These are phyloP conservation scores for Clavispora phyllophila DNA, from an alignment of 805 yeast species.

Conservation along the genomic window DNA sequence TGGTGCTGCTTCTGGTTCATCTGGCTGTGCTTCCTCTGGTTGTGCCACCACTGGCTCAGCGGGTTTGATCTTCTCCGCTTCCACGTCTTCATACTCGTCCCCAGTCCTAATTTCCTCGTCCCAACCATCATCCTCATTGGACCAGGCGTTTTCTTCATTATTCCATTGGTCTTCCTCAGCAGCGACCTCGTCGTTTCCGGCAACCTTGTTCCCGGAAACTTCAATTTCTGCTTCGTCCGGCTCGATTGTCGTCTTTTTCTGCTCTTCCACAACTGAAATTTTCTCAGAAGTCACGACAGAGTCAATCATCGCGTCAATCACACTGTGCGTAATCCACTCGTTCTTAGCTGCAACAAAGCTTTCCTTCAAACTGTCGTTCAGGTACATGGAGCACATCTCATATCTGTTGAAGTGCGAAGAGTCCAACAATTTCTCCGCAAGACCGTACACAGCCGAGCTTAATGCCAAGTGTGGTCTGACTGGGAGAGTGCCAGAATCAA, in stretches of 20 bases:
- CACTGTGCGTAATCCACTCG: constrained; percentile 20
- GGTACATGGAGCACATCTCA: constrained; percentile 18
- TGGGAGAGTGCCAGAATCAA: constrained; percentile 9
- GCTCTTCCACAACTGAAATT: too few species aligned
- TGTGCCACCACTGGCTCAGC: neutral
- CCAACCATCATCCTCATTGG: neutral
- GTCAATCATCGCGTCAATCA: neutral
- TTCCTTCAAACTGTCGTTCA: constrained; percentile 12
- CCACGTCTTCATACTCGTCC: neutral
- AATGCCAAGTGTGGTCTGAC: constrained; percentile 10
- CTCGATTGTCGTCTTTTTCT: too few species aligned
- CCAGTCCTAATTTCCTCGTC: neutral
- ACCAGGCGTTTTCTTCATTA: neutral
- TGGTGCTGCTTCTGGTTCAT: neutral
- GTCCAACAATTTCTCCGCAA: constrained; percentile 6
- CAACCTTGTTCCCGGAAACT: too few species aligned
- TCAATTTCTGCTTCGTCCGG: too few species aligned
- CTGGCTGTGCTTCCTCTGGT: neutral
- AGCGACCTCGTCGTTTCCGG: too few species aligned
- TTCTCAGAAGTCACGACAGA: neutral
- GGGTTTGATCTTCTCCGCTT: neutral
- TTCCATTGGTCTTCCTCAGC: neutral
- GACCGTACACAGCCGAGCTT: constrained; percentile 6
- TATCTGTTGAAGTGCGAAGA: constrained; percentile 5
- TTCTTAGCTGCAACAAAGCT: constrained; percentile 25